These are phyloP conservation scores for Diaporthe humulicola DNA, from an alignment of 2,329 filamentous ascomycete species.

Conservation along the genomic window DNA sequence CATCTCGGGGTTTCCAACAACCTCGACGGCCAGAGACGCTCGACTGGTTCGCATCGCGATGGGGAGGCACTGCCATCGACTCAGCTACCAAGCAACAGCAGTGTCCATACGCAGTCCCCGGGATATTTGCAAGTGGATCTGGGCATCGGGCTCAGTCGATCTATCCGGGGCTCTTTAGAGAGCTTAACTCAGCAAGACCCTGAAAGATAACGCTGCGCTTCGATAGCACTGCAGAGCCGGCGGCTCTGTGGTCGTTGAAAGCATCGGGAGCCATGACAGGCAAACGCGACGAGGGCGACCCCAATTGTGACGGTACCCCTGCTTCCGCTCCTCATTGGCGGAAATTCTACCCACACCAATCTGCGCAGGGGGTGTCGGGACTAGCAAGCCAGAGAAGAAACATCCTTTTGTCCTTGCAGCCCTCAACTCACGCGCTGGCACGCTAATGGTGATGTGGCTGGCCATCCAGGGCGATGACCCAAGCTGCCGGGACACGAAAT, in stretches of 20 bases:
- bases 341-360: background rate
- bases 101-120: background rate
- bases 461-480: slow-evolving; percentile 3
- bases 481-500: slow-evolving; percentile 11
- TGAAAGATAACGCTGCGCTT: background rate
- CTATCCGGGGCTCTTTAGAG: background rate
- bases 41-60: no score
- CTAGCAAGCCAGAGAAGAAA: background rate
- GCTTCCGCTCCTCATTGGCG: background rate
- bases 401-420: background rate
- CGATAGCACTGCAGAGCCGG: accelerated
- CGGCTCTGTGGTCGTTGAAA: background rate
- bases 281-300: no score
- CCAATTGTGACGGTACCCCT: background rate
- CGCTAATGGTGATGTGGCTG: slow-evolving; percentile 3
- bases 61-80: background rate
- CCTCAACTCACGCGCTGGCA: background rate
- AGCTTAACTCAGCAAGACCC: background rate
- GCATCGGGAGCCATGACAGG: background rate
- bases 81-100: background rate
- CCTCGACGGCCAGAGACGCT: background rate
- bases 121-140: background rate
- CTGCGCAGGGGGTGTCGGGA: background rate
- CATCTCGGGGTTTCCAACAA: no score
- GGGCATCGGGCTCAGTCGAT: background rate